Percentiles rank a stretch among this genome's conserved stretches.
These are phyloP conservation scores for Lentinula detonsa DNA, from an alignment of 768 basidiomycete species.

Conservation along the genomic window DNA sequence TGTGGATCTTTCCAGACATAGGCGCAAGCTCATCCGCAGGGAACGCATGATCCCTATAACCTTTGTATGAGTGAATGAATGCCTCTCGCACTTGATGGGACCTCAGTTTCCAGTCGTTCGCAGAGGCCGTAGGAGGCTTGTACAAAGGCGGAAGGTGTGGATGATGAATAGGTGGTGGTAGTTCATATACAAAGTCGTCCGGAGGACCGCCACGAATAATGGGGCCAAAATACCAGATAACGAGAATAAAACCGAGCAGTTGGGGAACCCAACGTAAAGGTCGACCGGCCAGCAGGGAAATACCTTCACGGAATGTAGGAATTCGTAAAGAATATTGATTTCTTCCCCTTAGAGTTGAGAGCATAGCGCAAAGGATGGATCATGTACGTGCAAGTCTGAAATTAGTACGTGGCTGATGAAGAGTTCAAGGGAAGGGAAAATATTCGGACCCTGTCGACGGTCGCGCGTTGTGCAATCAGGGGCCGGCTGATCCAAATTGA, in stretches of 20 bases:
- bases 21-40: slow-evolving; percentile 50
- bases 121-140: background rate
- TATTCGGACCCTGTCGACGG: too few relatives aligned
- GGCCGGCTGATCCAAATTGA: too few relatives aligned
- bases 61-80: slow-evolving; percentile 51
- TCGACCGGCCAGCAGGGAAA: slow-evolving; percentile 4
- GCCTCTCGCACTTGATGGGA: slow-evolving; percentile 44
- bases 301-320: background rate
- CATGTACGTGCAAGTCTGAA: background rate
- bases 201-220: background rate
- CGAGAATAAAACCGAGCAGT: background rate
- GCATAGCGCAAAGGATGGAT: background rate
- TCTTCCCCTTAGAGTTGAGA: background rate
- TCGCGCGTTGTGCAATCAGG: too few relatives aligned
- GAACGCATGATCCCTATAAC: slow-evolving; percentile 43
- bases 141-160: slow-evolving; percentile 4
- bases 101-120: slow-evolving; percentile 28
- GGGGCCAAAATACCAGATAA: slow-evolving; percentile 5
- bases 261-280: slow-evolving; percentile 6
- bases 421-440: too few relatives aligned
- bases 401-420: too few relatives aligned
- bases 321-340: background rate
- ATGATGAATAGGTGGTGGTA: slow-evolving; percentile 5
- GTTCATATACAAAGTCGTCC: background rate
- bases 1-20: slow-evolving; percentile 31